Evolutionary conservation across 2,329 filamentous ascomycete species (phyloP).

Genomic region (Venturia asperata): DNA sequence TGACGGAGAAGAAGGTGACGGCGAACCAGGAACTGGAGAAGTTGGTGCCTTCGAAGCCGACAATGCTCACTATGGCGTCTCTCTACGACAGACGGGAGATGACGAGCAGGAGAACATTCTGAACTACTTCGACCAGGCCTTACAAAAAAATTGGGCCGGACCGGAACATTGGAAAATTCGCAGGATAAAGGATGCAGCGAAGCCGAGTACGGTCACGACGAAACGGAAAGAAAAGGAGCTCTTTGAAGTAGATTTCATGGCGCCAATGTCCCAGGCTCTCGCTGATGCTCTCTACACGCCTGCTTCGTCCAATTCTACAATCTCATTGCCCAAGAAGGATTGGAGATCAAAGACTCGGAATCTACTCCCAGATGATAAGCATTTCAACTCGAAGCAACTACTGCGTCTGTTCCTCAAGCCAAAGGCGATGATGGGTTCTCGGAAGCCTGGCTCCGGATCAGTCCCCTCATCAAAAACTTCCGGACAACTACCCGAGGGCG

Average conservation of each 20-base stretch:
- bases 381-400: slow-evolving; percentile 91
- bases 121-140: slow-evolving; percentile 93
- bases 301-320: slow-evolving; percentile 70
- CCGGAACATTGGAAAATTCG: slow-evolving; percentile 98
- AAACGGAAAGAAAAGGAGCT: slow-evolving; percentile 91
- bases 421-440: slow-evolving; percentile 71
- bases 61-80: slow-evolving; percentile 68
- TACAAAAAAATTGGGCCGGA: slow-evolving; percentile 95
- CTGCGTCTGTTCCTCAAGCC: slow-evolving; percentile 90
- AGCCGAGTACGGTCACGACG: slow-evolving; percentile 51
- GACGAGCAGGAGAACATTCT: slow-evolving; percentile 87
- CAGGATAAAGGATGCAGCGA: slow-evolving; percentile 69
- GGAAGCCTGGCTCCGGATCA: slow-evolving; percentile 40
- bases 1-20: slow-evolving; percentile 40
- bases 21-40: slow-evolving; percentile 35
- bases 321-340: slow-evolving; percentile 84
- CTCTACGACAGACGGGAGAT: slow-evolving; percentile 63
- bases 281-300: slow-evolving; percentile 75
- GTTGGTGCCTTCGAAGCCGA: slow-evolving; percentile 55
- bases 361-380: slow-evolving; percentile 91
- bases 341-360: slow-evolving; percentile 93
- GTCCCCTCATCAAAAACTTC: slow-evolving; percentile 36
- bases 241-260: slow-evolving; percentile 86
- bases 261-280: slow-evolving; percentile 62
- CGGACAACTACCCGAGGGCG: slow-evolving; percentile 55